Conservation (phyloP, 495 filamentous ascomycete species). For the Aspergillus panamensis region DNA sequence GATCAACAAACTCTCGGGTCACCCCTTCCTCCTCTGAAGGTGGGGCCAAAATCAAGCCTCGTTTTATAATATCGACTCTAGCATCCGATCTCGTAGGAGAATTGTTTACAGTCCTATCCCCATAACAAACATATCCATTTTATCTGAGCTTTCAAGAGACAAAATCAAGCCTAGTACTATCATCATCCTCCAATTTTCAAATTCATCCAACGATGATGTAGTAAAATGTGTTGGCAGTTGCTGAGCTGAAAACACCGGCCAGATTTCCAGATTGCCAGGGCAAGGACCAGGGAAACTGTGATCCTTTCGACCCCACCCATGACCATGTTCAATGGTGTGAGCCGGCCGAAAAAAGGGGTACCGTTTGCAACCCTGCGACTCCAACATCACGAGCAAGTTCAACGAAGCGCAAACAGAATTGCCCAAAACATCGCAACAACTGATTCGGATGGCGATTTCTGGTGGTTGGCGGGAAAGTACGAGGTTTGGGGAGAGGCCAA, state of each 20-base stretch:
- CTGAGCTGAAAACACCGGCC: slow-evolving; percentile 11
- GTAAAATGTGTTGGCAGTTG: slow-evolving; percentile 18
- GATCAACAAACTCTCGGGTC: not conserved
- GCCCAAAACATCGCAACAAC: slow-evolving; percentile 15
- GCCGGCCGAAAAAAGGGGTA: slow-evolving; percentile 10
- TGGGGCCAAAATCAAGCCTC: too few species aligned
- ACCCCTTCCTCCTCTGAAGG: too few species aligned
- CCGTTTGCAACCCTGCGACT: slow-evolving; percentile 6
- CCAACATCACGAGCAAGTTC: slow-evolving; percentile 15
- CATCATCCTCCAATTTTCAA: not conserved
- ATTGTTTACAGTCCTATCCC: not conserved
- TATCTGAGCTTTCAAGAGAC: not conserved
- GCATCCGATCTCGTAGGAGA: not conserved
- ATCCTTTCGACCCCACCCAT: slow-evolving; percentile 10
- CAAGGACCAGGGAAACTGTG: slow-evolving; percentile 11
- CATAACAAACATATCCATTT: not conserved
- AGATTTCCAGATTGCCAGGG: slow-evolving; percentile 15
- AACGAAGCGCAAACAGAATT: slow-evolving; percentile 10
- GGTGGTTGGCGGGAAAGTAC: too few species aligned
- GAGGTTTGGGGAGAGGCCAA: too few species aligned
- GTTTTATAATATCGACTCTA: too few species aligned
- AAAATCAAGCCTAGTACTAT: not conserved
- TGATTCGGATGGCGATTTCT: too few species aligned
- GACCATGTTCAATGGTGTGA: slow-evolving; percentile 19
- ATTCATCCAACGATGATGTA: not conserved